Base-by-base conservation (phyloP, 1,139 yeast species). In the Sugiyamaella pinicola region DNA sequence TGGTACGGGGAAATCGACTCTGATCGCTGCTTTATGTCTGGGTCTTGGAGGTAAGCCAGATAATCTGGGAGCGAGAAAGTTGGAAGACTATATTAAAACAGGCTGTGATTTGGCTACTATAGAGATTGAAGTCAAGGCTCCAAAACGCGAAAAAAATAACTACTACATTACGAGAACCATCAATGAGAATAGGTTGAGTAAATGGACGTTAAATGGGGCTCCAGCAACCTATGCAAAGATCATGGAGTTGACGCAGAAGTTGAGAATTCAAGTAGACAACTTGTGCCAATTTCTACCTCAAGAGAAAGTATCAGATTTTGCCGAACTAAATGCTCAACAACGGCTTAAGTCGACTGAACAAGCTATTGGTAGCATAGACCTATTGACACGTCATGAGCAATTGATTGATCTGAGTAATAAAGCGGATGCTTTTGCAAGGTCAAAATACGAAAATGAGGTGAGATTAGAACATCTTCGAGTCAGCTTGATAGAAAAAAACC, bases 241-340 rank as follows among this genome's bases (percentile, higher is more conserved):
- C 2, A 76, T 73, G 49, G 69, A 70, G 5, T 54, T 78, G 1
- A 75, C 87, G 24, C 68, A 69, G 18, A 64, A 68, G 1, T 77
- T 83, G 58, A 87, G 87, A 62, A 87, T 95, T 56, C 98, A 93
- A 64, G 76, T 95, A 54, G 95, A 89, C 66, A 95, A 91, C 64
- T 75, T 93, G 53, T 93, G 99, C 64, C 98, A 93, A 66, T 95
- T 95, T 65, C 72, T 95, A 50, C 96, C 99, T 0, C 99, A 95
- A 66, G 99, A 93, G 63, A 77, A 95, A 59, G 99, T 93, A 7
- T 93, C 96, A 1, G 91, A 89, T 60, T 95, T 95, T 73, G 96
- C 98, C 0, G 81, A 85, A 4, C 72, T 89, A 57, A 79, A 87
- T 13, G 87, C 96, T 0, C 91, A 86, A 56, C 83, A 83, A 58